These are phyloP conservation scores for Beauveria sp. DNA, from an alignment of 2,329 filamentous ascomycete genomes.

Conservation along the genomic window DNA sequence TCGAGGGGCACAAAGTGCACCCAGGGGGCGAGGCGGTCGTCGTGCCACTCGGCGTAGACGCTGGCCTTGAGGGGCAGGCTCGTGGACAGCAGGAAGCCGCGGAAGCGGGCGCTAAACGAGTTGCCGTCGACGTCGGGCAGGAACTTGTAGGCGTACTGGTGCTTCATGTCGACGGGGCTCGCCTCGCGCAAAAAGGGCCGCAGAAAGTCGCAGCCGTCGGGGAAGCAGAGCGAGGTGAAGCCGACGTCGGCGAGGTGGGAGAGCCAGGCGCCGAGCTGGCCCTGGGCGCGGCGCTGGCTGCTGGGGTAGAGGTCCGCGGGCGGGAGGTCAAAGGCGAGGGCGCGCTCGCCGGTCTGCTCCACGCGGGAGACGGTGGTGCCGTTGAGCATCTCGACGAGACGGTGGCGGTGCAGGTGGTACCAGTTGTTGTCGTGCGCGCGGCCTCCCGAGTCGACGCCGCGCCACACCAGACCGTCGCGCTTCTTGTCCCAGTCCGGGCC, in stretches of 20 bases:
- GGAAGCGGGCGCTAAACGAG: slow-evolving; percentile 55
- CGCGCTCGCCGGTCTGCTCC: slow-evolving; percentile 32
- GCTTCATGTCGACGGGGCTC: slow-evolving; percentile 31
- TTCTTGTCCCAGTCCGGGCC: slow-evolving; percentile 54
- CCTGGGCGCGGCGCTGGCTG: slow-evolving; percentile 26
- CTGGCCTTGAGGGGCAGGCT: slow-evolving; percentile 64
- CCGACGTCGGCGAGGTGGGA: slow-evolving; percentile 32
- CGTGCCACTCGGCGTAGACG: slow-evolving; percentile 69
- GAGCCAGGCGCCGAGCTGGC: slow-evolving; percentile 34
- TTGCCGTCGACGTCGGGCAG: slow-evolving; percentile 66
- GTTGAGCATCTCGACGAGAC: slow-evolving; percentile 63
- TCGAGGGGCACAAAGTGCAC: slow-evolving; percentile 66
- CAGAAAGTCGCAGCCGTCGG: slow-evolving; percentile 31
- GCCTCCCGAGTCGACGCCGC: slow-evolving; percentile 57
- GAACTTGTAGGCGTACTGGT: slow-evolving; percentile 53
- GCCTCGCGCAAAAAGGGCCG: slow-evolving; percentile 27
- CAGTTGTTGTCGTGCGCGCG: slow-evolving; percentile 47
- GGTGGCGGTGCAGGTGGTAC: slow-evolving; percentile 63
- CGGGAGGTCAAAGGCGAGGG: slow-evolving; percentile 44
- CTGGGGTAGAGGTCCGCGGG: slow-evolving; percentile 34
- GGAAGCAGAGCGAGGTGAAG: slow-evolving; percentile 35
- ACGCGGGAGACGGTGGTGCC: slow-evolving; percentile 45
- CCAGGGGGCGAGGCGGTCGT: slow-evolving; percentile 61
- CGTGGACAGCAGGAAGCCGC: slow-evolving; percentile 55
- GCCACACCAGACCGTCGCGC: slow-evolving; percentile 50